Base-by-base conservation (phyloP, 805 yeast genomes). In the Lipomyces yamanashiensis region DNA sequence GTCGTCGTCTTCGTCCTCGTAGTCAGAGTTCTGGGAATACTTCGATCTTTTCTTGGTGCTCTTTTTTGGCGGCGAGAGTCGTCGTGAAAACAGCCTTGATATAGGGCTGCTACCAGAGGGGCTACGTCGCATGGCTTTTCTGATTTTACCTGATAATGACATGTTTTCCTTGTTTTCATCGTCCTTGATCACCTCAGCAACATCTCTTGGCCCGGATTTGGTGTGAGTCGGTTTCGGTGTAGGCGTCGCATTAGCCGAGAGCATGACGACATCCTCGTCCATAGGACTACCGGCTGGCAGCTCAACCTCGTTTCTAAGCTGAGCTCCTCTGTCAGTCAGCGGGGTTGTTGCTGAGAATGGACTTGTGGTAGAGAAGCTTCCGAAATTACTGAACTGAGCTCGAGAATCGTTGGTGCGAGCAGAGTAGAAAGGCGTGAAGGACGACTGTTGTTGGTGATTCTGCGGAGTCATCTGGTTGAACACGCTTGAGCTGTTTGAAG, bases 251-350 rank as follows among this genome's bases (percentile, higher is more conserved):
- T 34, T 36, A n/a, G 66, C 47, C 17, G 59, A 55, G 15, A 62
- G 54, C 63, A 62, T 59, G n/a, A 51, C 61, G 21, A 58, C 66
- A 41, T 64, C 66, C 23, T 62, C 66, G 41, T 64, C 63, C 58
- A 54, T 54, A 8, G 62, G 62, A 39, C 62, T 59, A 4, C 58
- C 62, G 15, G 21, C 54, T 15, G 58, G 39, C n/a, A 23, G 23
- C 8, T 12, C 28, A n/a, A 12, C 36, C 36, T 33, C 40, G 39
- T 5, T 37, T 36, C 45, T 37, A 2, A 39, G 13, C 57, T 40
- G 39, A 10, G 37, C 19, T 23, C 40, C 47, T 6, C 48, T 28
- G 39, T 51, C 33, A 21, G 17, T 7, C 1, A 37, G 17, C 8
- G 54, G 54, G 19, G 44, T 51, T 7, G 54, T 17, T n/a, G n/a